phyloP scores from a whole-genome alignment of 768 basidiomycete species.

The Leccinum rimulosum region DNA sequence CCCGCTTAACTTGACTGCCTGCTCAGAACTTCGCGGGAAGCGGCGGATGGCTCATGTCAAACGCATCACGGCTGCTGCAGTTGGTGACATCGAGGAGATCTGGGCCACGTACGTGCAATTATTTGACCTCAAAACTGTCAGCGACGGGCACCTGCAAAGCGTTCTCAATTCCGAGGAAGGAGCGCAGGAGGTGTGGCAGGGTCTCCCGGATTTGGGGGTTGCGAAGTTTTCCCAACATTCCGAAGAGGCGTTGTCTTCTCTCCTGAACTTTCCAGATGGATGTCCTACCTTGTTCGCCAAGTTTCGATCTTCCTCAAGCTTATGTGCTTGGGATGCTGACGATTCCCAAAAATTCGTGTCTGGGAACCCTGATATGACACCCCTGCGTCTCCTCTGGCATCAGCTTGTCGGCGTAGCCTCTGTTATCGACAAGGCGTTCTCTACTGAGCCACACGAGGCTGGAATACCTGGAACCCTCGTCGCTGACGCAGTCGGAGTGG shows the following conservation, averaged over 20 bases:
- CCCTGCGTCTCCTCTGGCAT: constrained; percentile 7
- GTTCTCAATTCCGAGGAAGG: not conserved
- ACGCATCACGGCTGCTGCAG: not conserved
- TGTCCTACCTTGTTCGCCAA: constrained; percentile 1
- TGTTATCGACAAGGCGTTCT: not conserved
- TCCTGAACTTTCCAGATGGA: constrained; percentile 1
- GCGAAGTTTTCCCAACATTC: not conserved
- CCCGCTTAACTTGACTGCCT: no score
- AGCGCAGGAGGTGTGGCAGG: not conserved
- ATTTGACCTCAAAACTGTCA: not conserved
- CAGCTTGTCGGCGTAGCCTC: constrained; percentile 8
- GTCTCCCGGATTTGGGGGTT: constrained; percentile 3
- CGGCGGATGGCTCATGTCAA: not conserved
- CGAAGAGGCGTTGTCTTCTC: not conserved
- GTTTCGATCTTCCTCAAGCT: not conserved
- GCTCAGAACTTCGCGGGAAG: not conserved
- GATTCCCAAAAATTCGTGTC: not conserved
- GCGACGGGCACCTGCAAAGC: not conserved
- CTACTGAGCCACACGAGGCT: not conserved
- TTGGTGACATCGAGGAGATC: constrained; percentile 8
- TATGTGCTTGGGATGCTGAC: constrained; percentile 5
- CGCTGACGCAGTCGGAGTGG: constrained; percentile 7
- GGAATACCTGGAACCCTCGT: not conserved
- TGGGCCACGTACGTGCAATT: constrained; percentile 6
- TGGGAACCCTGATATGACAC: constrained; percentile 3